phyloP scores from a whole-genome alignment of 192 early-diverging fungal species.

The Linderina pennispora region DNA sequence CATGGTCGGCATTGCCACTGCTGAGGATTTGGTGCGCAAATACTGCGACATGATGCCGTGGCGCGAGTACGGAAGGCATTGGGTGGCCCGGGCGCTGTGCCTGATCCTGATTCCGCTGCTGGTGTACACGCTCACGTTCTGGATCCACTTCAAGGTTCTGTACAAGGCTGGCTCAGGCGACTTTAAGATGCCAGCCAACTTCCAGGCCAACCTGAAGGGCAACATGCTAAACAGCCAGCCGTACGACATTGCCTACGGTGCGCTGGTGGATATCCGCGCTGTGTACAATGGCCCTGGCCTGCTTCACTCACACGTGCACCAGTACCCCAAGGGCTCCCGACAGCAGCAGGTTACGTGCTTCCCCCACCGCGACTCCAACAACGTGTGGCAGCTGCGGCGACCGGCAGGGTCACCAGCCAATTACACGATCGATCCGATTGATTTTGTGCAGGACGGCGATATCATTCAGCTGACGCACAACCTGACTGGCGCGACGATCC shows the following conservation, averaged over 20 bases:
- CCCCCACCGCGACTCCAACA: conserved; percentile 69
- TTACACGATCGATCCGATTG: conserved; percentile 41
- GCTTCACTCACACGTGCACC: conserved; percentile 59
- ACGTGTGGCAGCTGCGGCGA: conserved; percentile 55
- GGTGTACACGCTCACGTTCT: conserved; percentile 85
- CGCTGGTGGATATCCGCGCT: conserved; percentile 23
- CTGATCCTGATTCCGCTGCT: conserved; percentile 75
- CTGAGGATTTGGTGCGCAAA: conserved; percentile 86
- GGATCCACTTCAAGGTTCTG: conserved; percentile 85
- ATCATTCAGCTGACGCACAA: conserved; percentile 72
- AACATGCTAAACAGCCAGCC: conserved; percentile 55
- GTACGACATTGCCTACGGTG: conserved; percentile 32
- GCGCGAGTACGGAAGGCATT: conserved; percentile 70
- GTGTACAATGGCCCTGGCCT: conserved; percentile 30
- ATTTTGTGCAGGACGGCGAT: conserved; percentile 66
- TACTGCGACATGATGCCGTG: conserved; percentile 64
- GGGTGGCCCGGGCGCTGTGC: conserved; percentile 72
- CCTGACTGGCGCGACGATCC: conserved; percentile 49
- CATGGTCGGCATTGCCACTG: conserved; percentile 83
- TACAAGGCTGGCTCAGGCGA: conserved; percentile 83
- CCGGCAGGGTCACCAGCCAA: conserved; percentile 23
- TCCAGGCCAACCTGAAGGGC: conserved; percentile 78
- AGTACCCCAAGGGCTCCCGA: conserved; percentile 57
- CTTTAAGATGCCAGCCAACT: conserved; percentile 82
- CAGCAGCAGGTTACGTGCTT: conserved; percentile 90